These are phyloP conservation scores for Aureoboletus auriporus DNA, from an alignment of 768 basidiomycete species.

Conservation along the genomic window DNA sequence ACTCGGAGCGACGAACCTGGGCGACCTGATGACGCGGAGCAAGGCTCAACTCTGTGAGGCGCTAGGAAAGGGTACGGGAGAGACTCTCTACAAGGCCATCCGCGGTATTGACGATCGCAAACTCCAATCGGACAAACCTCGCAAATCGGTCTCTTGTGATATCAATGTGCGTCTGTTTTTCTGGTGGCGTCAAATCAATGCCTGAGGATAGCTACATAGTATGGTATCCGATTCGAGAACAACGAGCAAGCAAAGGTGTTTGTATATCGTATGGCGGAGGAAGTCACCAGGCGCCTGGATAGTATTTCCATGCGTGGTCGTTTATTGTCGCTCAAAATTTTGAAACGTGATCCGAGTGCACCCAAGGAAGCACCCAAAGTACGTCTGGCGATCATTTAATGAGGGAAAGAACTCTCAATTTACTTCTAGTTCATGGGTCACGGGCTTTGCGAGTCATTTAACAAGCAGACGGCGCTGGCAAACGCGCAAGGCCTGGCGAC, in stretches of 20 bases:
- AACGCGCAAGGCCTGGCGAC: constrained; percentile 66
- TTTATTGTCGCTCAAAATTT: constrained; percentile 79
- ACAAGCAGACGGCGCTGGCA: constrained; percentile 61
- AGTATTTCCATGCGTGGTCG: constrained; percentile 66
- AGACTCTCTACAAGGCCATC: constrained; percentile 79
- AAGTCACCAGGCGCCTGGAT: constrained; percentile 71
- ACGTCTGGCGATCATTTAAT: constrained; percentile 7
- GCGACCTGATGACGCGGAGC: constrained; percentile 61
- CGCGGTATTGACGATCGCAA: constrained; percentile 79
- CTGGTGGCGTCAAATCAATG: not conserved
- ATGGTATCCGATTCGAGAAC: constrained; percentile 90
- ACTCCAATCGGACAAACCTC: constrained; percentile 77
- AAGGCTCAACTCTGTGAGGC: constrained; percentile 63
- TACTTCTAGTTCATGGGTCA: constrained; percentile 80
- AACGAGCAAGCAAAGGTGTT: constrained; percentile 79
- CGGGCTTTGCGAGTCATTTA: constrained; percentile 79
- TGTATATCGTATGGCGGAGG: constrained; percentile 68
- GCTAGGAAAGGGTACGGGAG: constrained; percentile 77
- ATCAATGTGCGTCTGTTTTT: constrained; percentile 68
- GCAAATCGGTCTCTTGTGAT: constrained; percentile 92
- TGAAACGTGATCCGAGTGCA: constrained; percentile 82
- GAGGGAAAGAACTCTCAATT: not conserved
- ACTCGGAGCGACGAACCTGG: constrained; percentile 66
- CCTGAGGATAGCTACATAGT: constrained; percentile 43
- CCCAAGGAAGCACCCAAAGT: constrained; percentile 92